Base-by-base conservation (phyloP, 23 red algal genomes). In the Gracilariopsis chorda region DNA sequence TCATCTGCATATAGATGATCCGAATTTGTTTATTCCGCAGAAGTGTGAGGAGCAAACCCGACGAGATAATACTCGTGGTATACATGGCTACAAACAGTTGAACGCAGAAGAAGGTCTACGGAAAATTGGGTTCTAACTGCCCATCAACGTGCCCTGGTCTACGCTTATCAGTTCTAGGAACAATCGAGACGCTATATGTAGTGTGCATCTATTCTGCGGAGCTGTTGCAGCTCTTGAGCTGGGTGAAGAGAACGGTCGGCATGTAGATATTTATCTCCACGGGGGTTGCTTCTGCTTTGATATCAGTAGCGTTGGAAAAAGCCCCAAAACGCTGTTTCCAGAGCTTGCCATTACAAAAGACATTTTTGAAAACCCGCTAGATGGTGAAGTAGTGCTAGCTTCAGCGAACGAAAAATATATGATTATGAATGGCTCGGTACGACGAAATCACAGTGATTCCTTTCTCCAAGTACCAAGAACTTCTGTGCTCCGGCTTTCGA, bases 1-100 rank as follows among this genome's bases (percentile, higher is more conserved):
- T 2, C 77, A 81, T 37, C 48, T 81, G 30, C 52, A 35, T 37
- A 59, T 81, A 12, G 48, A 81, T 32, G 77, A 81, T 53, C 48
- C 49, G 2, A 25, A 2, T 24, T 14, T 32, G 14, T 8, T 81
- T 4, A 81, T 58, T 4, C 11, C 9, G 13, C 48, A 81, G 2
- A 81, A 81, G 34, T 9, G 17, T 35, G n/a, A 27, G 11, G 49
- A 81, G 21, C 77, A 81, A 58, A 10, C 17, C 29, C 19, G 77
- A 37, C 7, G 77, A n/a, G 77, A 81, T 37, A 13, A 7, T 49
- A n/a, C 39, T 34, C 20, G 64, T 21, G 4, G 46, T 37, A 48
- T 47, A 25, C 28, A 3, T 76, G 6, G 47, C 2, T 33, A 3
- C 14, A 41, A 76, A 41, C 42, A 71, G 5, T 29, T 3, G 4